Conservation (phyloP, 139 green algal genomes). For the Mesotaenium endlicherianum region DNA sequence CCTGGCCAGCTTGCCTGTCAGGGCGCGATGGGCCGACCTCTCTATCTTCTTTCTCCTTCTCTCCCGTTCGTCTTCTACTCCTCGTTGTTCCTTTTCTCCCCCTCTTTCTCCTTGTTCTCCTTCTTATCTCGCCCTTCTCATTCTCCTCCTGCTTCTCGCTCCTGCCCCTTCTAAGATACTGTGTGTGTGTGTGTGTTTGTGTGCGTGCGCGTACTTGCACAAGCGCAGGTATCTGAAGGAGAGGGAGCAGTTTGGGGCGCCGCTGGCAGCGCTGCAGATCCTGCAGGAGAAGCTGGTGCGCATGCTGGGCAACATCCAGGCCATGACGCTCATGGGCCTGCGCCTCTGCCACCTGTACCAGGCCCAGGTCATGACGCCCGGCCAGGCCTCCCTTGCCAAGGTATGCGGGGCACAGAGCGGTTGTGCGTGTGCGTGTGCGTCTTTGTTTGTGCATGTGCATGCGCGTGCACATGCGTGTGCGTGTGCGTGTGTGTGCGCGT, state of each 20-base stretch:
- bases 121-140: no score
- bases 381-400: conserved; percentile 82
- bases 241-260: conserved; percentile 81
- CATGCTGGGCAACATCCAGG: conserved; percentile 77
- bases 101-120: no score
- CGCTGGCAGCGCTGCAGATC: conserved; percentile 81
- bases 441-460: not conserved
- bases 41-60: no score
- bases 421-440: not conserved
- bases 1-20: no score
- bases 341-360: conserved; percentile 82
- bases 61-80: no score
- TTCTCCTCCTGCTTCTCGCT: no score
- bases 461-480: not conserved
- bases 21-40: no score
- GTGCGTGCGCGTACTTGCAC: no score
- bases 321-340: conserved; percentile 76
- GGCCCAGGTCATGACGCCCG: conserved; percentile 78
- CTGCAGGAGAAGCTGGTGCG: conserved; percentile 78
- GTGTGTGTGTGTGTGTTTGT: no score
- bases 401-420: conserved; percentile 25
- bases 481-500: no score
- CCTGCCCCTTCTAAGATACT: no score
- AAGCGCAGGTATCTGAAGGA: conserved; percentile 73
- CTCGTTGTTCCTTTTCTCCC: no score